These are phyloP conservation scores for Pseudocercospora crystallina DNA, from an alignment of 2,329 filamentous ascomycete genomes.

Conservation along the genomic window DNA sequence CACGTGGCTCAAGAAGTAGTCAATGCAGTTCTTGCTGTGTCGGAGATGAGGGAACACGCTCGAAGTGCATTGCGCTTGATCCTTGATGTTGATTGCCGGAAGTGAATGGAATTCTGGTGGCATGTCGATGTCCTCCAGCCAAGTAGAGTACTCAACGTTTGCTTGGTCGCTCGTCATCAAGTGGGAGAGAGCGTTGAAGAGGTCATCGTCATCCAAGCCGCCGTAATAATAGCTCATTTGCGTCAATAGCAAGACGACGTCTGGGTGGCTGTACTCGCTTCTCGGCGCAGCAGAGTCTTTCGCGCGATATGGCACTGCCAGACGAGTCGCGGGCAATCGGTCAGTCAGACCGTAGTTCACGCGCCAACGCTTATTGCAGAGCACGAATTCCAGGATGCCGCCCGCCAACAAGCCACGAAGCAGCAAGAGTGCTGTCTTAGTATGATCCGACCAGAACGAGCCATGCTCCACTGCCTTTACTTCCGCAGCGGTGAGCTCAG, in stretches of 20 bases:
- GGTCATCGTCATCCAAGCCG: slow-evolving; percentile 49
- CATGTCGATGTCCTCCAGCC: slow-evolving; percentile 22
- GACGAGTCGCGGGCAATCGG: slow-evolving; percentile 48
- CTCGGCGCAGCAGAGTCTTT: slow-evolving; percentile 64
- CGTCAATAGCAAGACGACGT: slow-evolving; percentile 65
- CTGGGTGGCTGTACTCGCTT: slow-evolving; percentile 67
- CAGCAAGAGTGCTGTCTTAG: slow-evolving; percentile 49
- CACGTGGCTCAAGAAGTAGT: slow-evolving; percentile 67
- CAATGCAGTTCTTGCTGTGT: slow-evolving; percentile 56
- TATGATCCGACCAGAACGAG: slow-evolving; percentile 17
- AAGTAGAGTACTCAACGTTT: slow-evolving; percentile 27
- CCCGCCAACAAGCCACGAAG: slow-evolving; percentile 64
- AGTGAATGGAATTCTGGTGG: slow-evolving; percentile 22
- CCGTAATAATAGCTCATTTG: slow-evolving; percentile 67
- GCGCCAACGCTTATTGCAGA: slow-evolving; percentile 65
- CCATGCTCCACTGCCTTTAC: slow-evolving; percentile 13
- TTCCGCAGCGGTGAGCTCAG: slow-evolving; percentile 13
- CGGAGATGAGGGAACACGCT: slow-evolving; percentile 43
- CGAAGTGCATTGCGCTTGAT: slow-evolving; percentile 21
- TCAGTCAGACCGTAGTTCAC: slow-evolving; percentile 54
- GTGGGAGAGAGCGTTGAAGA: slow-evolving; percentile 41
- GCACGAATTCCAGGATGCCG: slow-evolving; percentile 57
- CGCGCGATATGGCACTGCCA: slow-evolving; percentile 65
- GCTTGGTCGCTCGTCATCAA: slow-evolving; percentile 27
- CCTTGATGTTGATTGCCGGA: slow-evolving; percentile 29